Conservation (phyloP, 2,329 filamentous ascomycete species). For the Talaromyces sp. region DNA sequence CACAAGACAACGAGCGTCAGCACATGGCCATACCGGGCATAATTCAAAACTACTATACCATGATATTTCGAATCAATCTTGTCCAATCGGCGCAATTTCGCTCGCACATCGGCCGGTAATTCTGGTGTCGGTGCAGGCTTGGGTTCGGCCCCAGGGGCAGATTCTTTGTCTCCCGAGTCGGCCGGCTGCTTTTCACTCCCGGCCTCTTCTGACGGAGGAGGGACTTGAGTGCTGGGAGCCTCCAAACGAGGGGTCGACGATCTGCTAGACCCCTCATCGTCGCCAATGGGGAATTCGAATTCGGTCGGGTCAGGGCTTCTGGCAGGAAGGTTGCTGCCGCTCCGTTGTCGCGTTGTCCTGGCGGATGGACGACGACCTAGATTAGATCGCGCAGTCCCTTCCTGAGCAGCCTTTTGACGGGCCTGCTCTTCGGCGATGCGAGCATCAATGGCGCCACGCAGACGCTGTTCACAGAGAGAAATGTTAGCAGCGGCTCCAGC, state of each 20-base stretch:
- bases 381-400: constrained; percentile 40
- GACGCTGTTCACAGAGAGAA: constrained; percentile 49
- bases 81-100: constrained; percentile 77
- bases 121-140: constrained; percentile 39
- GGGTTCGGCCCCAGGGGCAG: constrained; percentile 14
- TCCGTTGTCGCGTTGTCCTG: constrained; percentile 26
- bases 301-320: constrained; percentile 74
- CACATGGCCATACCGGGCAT: not conserved
- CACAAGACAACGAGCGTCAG: constrained; percentile 1
- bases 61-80: constrained; percentile 84
- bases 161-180: constrained; percentile 16
- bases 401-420: constrained; percentile 55
- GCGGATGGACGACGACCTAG: constrained; percentile 31
- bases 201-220: constrained; percentile 14
- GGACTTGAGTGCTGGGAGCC: constrained; percentile 29
- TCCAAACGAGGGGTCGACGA: constrained; percentile 53
- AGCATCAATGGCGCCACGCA: constrained; percentile 78
- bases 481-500: not conserved
- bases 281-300: constrained; percentile 83
- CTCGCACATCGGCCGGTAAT: constrained; percentile 66
- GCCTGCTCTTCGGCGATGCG: constrained; percentile 90
- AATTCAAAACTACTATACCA: constrained; percentile 47
- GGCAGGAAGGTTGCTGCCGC: constrained; percentile 40
- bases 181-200: constrained; percentile 17
- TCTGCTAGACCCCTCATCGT: constrained; percentile 60